Evolutionary conservation across 106 monocot genomes (phyloP).

Genomic region (Hemerocallis citrina): DNA sequence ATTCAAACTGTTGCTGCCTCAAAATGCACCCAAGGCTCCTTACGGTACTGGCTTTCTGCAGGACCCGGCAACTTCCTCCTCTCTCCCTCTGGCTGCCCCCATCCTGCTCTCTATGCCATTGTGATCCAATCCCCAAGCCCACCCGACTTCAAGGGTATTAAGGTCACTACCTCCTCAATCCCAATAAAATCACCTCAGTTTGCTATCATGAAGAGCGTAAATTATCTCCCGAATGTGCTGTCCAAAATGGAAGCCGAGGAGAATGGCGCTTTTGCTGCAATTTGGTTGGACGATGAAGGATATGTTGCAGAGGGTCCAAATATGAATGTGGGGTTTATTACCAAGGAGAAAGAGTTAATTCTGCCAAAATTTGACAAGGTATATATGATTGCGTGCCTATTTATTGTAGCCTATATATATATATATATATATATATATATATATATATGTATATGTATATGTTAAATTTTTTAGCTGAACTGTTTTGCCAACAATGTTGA

Average conservation of each 20-base stretch:
- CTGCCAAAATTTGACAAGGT: conserved; percentile 63
- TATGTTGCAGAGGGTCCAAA: conserved; percentile 86
- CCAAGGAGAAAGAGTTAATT: conserved; percentile 28
- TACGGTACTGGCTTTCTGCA: conserved; percentile 87
- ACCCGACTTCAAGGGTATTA: conserved; percentile 31
- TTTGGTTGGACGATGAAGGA: conserved; percentile 86
- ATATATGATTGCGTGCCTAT: background rate
- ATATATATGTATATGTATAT: too few relatives aligned
- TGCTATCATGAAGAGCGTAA: conserved; percentile 80
- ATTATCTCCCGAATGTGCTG: conserved; percentile 82
- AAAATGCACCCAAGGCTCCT: conserved; percentile 59
- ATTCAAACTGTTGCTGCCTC: conserved; percentile 67
- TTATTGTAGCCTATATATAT: too few relatives aligned
- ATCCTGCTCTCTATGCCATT: conserved; percentile 62
- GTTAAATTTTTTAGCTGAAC: background rate
- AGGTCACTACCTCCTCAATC: conserved; percentile 70
- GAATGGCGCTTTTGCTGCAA: conserved; percentile 59
- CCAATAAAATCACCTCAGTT: conserved; percentile 80
- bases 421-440: too few relatives aligned
- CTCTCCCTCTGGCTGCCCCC: conserved; percentile 57
- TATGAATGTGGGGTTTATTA: conserved; percentile 93
- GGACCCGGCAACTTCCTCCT: conserved; percentile 82
- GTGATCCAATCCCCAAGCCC: conserved; percentile 33
- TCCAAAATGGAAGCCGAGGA: conserved; percentile 94
- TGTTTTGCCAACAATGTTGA: background rate